Base-by-base conservation (phyloP, 805 yeast genomes). In the Pichia rugopelliculosa region DNA sequence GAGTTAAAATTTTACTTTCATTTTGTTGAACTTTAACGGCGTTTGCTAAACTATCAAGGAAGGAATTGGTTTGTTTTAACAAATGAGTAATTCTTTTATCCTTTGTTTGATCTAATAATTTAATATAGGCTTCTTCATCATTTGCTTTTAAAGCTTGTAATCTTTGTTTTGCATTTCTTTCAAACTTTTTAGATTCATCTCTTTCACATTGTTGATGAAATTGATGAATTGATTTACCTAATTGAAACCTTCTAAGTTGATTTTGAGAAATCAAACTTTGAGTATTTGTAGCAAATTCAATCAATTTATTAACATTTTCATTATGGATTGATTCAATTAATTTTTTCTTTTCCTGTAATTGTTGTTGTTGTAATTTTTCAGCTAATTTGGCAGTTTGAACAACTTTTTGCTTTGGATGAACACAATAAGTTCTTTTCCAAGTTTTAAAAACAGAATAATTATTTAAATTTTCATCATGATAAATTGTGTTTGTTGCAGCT, bases 91-190 rank as follows among this genome's bases (percentile, higher is more conserved):
- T 82, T 76, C 95, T 79, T 38, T 87, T 85, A 68, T 86, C 95
- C 63, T 86, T 86, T 4, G 95, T 86, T 66, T 85, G 89, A 62
- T 86, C 93, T 63, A 86, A 74, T 59, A 86, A 75, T 60, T 85
- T 85, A 62, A 86, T 76, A 69, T 86, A 86, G 2, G 93, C 93
- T 61, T 86, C 95, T 65, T 86, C 95, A 70, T 86, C 95, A 62
- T 86, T 85, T 17, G 90, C 86, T 64, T 83, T 84, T 72, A 86
- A 77, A 25, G 93, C 93, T 59, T 83, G 89, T 66, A 86, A 76
- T 77, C 95, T 84, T 62, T 84, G 90, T 60, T 82, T 85, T n/a
- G 95, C 95, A 25, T 82, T 85, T 61, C 78, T 80, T 64, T 86
- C 93, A 52, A 83, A 66, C 64, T 82, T 76, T 68, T 77, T 84